Evolutionary conservation across 352 stramenopile genomes (phyloP).

Genomic region (Phytophthora fragariae): DNA sequence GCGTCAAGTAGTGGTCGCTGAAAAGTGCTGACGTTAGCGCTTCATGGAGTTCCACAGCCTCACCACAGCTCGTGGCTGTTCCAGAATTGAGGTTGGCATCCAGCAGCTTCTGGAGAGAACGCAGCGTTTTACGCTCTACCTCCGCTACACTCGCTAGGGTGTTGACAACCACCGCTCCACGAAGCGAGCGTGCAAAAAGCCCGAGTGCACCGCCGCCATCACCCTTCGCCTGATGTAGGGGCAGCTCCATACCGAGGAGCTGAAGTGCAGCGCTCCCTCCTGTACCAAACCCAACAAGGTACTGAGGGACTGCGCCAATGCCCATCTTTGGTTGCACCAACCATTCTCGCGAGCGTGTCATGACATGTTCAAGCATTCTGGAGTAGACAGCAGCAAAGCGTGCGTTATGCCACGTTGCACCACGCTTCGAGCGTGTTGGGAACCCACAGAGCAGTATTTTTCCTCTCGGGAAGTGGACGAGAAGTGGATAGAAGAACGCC

Average conservation of each 20-base stretch:
- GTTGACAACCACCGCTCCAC: conserved; percentile 71
- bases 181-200: conserved; percentile 53
- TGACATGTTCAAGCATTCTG: conserved; percentile 60
- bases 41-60: conserved; percentile 59
- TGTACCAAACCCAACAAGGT: conserved; percentile 70
- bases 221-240: conserved; percentile 31
- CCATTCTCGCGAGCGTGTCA: conserved; percentile 65
- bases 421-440: conserved; percentile 45
- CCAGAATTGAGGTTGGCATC: conserved; percentile 4
- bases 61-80: neutral
- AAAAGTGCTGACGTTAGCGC: conserved; percentile 53
- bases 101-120: conserved; percentile 31
- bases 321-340: conserved; percentile 80
- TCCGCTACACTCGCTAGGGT: conserved; percentile 36
- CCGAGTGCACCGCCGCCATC: conserved; percentile 34
- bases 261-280: conserved; percentile 59
- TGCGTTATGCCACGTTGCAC: conserved; percentile 59
- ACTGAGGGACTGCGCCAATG: conserved; percentile 66
- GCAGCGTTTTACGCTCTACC: conserved; percentile 33
- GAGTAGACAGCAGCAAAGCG: conserved; percentile 53
- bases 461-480: conserved; percentile 65
- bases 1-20: conserved; percentile 70
- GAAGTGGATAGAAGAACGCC: conserved; percentile 61
- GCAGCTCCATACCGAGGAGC: conserved; percentile 56
- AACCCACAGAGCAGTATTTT: conserved; percentile 76